These are phyloP conservation scores for Diplogelasinospora grovesii DNA, from an alignment of 495 filamentous ascomycete genomes.

Conservation along the genomic window DNA sequence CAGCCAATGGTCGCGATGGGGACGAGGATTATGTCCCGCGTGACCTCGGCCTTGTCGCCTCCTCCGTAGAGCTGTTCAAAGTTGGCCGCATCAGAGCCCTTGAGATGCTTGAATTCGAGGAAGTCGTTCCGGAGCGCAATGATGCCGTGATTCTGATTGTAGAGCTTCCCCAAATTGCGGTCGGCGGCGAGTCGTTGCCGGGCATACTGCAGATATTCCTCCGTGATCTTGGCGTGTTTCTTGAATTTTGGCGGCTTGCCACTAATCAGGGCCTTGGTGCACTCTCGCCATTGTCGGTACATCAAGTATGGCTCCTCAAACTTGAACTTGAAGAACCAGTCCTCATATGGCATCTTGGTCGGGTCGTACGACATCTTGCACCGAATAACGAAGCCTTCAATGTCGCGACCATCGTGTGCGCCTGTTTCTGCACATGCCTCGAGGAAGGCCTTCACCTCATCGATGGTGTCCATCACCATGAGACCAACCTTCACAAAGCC, in stretches of 20 bases:
- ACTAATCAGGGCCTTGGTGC: constrained; percentile 80
- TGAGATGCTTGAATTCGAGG: constrained; percentile 68
- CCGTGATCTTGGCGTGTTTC: constrained; percentile 86
- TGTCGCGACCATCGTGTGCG: constrained; percentile 80
- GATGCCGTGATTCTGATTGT: constrained; percentile 90
- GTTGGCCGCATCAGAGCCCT: constrained; percentile 64
- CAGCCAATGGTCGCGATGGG: constrained; percentile 92
- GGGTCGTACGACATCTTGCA: constrained; percentile 54
- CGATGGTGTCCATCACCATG: constrained; percentile 66
- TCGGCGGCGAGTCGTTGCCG: constrained; percentile 62
- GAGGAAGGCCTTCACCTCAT: constrained; percentile 68
- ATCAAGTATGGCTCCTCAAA: constrained; percentile 98
- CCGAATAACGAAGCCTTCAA: constrained; percentile 94
- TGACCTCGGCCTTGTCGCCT: constrained; percentile 36
- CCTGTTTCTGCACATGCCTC: constrained; percentile 78
- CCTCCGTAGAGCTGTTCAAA: constrained; percentile 27
- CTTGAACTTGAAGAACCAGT: constrained; percentile 99
- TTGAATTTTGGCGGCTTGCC: constrained; percentile 67
- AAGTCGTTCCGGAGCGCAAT: constrained; percentile 86
- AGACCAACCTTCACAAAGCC: constrained; percentile 87
- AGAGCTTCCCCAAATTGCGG: constrained; percentile 54
- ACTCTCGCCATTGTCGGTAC: constrained; percentile 98
- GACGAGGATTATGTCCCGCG: constrained; percentile 63
- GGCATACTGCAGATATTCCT: constrained; percentile 81
- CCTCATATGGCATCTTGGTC: constrained; percentile 46